A percentile compares a stretch with the other conserved stretches of the same genome.
phyloP scores from a whole-genome alignment of 2,329 filamentous ascomycete species.

The Penicillium sp. region DNA sequence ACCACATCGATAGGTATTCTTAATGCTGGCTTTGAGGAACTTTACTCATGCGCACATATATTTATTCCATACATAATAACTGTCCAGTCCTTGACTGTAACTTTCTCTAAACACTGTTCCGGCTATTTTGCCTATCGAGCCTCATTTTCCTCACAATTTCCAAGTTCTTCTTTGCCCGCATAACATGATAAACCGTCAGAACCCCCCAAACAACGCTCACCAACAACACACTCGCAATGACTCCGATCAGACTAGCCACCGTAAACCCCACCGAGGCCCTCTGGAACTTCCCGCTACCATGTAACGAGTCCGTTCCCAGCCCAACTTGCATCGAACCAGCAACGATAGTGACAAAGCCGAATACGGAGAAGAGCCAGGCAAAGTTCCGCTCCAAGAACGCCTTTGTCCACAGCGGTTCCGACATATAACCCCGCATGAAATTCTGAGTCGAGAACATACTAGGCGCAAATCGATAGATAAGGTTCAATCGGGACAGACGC shows the following conservation, averaged over 20 bases:
- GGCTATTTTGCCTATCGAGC: not conserved
- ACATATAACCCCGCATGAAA: slow-evolving; percentile 12
- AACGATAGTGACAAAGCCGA: slow-evolving; percentile 6
- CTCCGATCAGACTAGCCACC: slow-evolving; percentile 1
- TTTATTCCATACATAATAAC: not conserved
- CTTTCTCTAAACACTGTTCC: not conserved
- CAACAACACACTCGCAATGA: not conserved
- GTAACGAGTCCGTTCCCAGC: slow-evolving; percentile 1
- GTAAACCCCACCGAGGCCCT: slow-evolving; percentile 2
- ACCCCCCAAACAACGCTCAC: slow-evolving; percentile 1
- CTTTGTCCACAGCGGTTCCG: slow-evolving; percentile 14
- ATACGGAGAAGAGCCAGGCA: slow-evolving; percentile 7
- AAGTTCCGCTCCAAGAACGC: slow-evolving; percentile 4
- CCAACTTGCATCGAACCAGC: slow-evolving; percentile 5
- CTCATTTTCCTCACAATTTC: not conserved
- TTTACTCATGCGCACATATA: not conserved
- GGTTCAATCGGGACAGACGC: slow-evolving; percentile 36
- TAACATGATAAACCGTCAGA: slow-evolving; percentile 1
- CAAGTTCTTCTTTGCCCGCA: slow-evolving; percentile 3
- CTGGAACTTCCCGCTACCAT: not conserved
- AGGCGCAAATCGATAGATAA: slow-evolving; percentile 22
- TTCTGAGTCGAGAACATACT: not conserved
- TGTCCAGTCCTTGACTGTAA: no score
- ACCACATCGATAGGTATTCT: not conserved
- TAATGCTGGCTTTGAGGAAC: not conserved